Conservation (phyloP, 2,329 filamentous ascomycete genomes). For the Xylariaceae sp. region DNA sequence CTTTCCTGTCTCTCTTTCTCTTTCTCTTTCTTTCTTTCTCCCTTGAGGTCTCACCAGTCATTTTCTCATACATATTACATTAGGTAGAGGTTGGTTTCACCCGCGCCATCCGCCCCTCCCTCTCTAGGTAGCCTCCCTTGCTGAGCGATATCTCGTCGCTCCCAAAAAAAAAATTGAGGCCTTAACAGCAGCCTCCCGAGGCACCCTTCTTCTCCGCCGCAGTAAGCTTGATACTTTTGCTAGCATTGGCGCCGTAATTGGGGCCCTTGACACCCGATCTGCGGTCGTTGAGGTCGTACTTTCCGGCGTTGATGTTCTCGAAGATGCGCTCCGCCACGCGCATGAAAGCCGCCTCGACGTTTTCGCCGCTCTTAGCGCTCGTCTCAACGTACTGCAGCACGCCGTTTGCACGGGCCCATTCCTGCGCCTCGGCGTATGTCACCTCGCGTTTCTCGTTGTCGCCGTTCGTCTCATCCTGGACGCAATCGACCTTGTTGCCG, state of each 20-base stretch:
- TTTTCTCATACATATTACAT: slow-evolving; percentile 12
- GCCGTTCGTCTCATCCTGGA: slow-evolving; percentile 38
- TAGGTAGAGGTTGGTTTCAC: slow-evolving; percentile 3
- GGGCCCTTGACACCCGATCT: slow-evolving; percentile 83
- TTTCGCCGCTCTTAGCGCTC: slow-evolving; percentile 89
- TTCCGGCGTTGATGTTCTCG: slow-evolving; percentile 91
- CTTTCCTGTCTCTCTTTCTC: background rate
- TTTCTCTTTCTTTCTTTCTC: background rate
- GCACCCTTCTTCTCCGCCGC: slow-evolving; percentile 35
- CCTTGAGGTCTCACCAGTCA: background rate
- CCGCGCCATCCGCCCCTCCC: background rate
- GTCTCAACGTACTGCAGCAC: slow-evolving; percentile 95
- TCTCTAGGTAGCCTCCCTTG: background rate
- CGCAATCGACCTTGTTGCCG: slow-evolving; percentile 89
- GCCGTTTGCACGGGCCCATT: slow-evolving; percentile 81
- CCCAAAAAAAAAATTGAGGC: background rate
- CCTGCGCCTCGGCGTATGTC: slow-evolving; percentile 73
- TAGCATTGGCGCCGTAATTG: slow-evolving; percentile 43
- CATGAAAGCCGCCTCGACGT: slow-evolving; percentile 88
- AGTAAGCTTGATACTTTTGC: slow-evolving; percentile 42
- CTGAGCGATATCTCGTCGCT: background rate
- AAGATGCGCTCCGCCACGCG: slow-evolving; percentile 94
- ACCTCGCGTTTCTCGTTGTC: slow-evolving; percentile 60
- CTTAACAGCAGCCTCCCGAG: slow-evolving; percentile 43
- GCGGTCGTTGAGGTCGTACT: slow-evolving; percentile 90